Percentiles rank a stretch among this genome's conserved stretches.
Conservation (phyloP, 1,139 yeast genomes). For the Pneumocystis canis region DNA sequence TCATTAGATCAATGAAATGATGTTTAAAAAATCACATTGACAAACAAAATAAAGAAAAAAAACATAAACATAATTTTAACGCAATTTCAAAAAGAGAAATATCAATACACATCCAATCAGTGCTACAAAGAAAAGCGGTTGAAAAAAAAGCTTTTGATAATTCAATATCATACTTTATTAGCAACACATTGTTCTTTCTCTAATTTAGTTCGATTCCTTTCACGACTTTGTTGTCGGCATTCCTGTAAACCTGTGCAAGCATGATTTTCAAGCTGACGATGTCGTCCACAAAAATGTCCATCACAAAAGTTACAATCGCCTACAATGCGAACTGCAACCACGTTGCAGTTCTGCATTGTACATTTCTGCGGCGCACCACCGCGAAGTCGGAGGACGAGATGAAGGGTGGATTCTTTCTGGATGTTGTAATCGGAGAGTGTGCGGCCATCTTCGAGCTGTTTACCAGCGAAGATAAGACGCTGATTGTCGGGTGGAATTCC, state of each 20-base stretch:
- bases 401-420: slow-evolving; percentile 78
- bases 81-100: no score
- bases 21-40: no score
- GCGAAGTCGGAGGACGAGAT: slow-evolving; percentile 73
- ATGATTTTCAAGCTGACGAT: slow-evolving; percentile 75
- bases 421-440: slow-evolving; percentile 87
- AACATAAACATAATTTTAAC: no score
- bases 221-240: not conserved
- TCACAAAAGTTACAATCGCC: slow-evolving; percentile 80
- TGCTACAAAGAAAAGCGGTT: no score
- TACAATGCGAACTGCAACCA: slow-evolving; percentile 33
- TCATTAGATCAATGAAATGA: no score
- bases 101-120: no score
- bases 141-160: not conserved
- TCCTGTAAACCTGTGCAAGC: slow-evolving; percentile 48
- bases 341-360: not conserved
- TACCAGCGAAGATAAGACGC: slow-evolving; percentile 75
- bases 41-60: no score
- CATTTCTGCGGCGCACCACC: slow-evolving; percentile 36
- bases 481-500: slow-evolving; percentile 93
- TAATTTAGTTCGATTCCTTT: not conserved
- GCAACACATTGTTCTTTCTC: not conserved
- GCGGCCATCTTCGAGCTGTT: slow-evolving; percentile 81
- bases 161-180: not conserved
- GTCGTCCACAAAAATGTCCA: slow-evolving; percentile 79